Percentiles rank a stretch among this genome's conserved stretches.
phyloP scores from a whole-genome alignment of 148 eudicot genomes.

The Amaranthus palmeri region DNA sequence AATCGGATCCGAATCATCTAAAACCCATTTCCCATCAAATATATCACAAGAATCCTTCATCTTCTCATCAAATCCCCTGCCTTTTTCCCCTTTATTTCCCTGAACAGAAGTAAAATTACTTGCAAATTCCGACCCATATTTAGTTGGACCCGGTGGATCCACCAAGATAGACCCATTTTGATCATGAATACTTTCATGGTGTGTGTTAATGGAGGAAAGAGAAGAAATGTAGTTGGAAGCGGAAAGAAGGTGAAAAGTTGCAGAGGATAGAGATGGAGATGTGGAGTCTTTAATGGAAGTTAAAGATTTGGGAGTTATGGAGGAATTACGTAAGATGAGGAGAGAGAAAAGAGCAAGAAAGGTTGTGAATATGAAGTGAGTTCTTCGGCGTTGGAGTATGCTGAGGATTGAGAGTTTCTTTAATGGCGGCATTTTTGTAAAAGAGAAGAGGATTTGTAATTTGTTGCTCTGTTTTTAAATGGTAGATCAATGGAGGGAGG shows the following conservation, averaged over 20 bases:
- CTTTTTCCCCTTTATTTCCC: background rate
- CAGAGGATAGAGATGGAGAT: slow-evolving; percentile 2
- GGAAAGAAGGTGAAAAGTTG: slow-evolving; percentile 6
- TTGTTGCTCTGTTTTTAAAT: background rate
- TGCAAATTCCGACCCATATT: slow-evolving; percentile 13
- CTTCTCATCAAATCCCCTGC: background rate
- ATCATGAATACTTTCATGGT: background rate
- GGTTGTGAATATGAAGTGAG: slow-evolving; percentile 22
- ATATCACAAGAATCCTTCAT: slow-evolving; percentile 44
- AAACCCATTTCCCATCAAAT: slow-evolving; percentile 62
- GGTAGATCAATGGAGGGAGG: no score
- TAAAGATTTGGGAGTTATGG: slow-evolving; percentile 11
- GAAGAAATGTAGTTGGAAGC: slow-evolving; percentile 10
- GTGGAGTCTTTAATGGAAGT: slow-evolving; percentile 1
- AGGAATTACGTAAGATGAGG: slow-evolving; percentile 16
- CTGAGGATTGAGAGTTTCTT: slow-evolving; percentile 9
- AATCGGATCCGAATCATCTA: slow-evolving; percentile 34
- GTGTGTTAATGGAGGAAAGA: background rate
- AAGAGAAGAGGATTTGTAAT: background rate
- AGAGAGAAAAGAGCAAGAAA: slow-evolving; percentile 29
- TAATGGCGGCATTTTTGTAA: slow-evolving; percentile 3
- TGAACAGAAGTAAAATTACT: background rate
- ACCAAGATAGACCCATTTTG: slow-evolving; percentile 14
- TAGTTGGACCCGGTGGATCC: background rate
- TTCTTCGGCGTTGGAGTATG: slow-evolving; percentile 8